Percentiles rank a stretch among this genome's conserved stretches.
Evolutionary conservation across 2,329 filamentous ascomycete species (phyloP).

Genomic region (Laburnicola sp.): DNA sequence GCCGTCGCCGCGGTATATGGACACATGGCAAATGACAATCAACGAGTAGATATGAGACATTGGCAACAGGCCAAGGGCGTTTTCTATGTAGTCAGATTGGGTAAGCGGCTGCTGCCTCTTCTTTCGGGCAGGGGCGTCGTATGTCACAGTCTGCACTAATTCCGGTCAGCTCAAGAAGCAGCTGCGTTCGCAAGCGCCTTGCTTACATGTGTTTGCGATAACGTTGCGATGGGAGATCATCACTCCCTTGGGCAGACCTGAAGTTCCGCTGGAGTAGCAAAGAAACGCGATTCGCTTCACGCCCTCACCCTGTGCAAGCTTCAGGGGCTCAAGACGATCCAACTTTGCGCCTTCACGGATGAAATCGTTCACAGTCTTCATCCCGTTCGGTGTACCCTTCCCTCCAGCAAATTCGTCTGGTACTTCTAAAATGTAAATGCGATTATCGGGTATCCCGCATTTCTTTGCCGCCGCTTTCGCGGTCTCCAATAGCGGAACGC

Average conservation of each 20-base stretch:
- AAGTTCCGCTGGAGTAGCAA: conserved; percentile 80
- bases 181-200: too few species aligned
- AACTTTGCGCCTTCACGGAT: conserved; percentile 62
- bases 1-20: conserved; percentile 71
- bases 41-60: conserved; percentile 83
- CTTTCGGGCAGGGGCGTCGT: conserved; percentile 52
- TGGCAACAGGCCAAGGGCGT: conserved; percentile 70
- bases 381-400: conserved; percentile 51
- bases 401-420: conserved; percentile 59
- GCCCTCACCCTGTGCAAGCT: conserved; percentile 67
- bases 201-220: conserved; percentile 66
- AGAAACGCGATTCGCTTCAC: conserved; percentile 72
- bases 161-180: conserved; percentile 8
- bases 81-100: conserved; percentile 54
- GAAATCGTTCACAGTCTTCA: conserved; percentile 68
- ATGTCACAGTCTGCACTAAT: conserved; percentile 60
- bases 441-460: conserved; percentile 63
- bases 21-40: conserved; percentile 68
- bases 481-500: conserved; percentile 65
- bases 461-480: conserved; percentile 67
- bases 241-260: conserved; percentile 79
- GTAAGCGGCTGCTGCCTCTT: conserved; percentile 46
- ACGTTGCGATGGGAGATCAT: conserved; percentile 81
- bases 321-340: conserved; percentile 58
- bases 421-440: conserved; percentile 70